Percentiles rank a stretch among this genome's conserved stretches.
Conservation (phyloP, 768 basidiomycete species). For the Russula earlei region DNA sequence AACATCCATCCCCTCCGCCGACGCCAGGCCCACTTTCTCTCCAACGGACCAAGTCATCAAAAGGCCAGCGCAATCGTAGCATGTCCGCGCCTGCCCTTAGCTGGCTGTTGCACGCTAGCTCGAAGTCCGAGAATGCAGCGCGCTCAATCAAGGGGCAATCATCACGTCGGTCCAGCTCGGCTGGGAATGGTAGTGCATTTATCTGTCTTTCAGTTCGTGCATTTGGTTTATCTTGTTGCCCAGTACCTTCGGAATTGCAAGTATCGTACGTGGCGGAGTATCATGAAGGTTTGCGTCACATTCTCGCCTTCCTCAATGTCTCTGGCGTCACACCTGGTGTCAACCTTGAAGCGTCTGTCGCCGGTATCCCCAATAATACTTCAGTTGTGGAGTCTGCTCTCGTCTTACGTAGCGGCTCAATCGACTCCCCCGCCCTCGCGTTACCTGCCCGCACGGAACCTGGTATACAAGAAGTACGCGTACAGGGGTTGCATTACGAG, state of each 20-base stretch:
- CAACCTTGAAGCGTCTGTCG: conserved; percentile 59
- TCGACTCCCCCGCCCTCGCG: conserved; percentile 45
- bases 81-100: conserved; percentile 29
- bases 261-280: conserved; percentile 61
- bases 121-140: conserved; percentile 21
- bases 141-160: conserved; percentile 15
- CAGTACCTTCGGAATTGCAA: conserved; percentile 23
- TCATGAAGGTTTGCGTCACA: conserved; percentile 75
- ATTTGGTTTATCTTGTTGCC: neutral
- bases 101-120: conserved; percentile 24
- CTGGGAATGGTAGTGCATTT: conserved; percentile 22
- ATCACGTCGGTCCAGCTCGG: conserved; percentile 25
- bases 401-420: conserved; percentile 49
- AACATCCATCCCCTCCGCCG: conserved; percentile 25
- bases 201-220: neutral
- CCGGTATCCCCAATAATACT: conserved; percentile 33
- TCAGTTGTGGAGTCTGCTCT: conserved; percentile 28
- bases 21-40: conserved; percentile 25
- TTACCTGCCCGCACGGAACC: conserved; percentile 48
- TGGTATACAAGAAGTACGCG: conserved; percentile 52
- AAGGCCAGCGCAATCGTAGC: conserved; percentile 27
- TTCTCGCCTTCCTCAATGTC: conserved; percentile 64
- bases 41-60: conserved; percentile 27
- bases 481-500: conserved; percentile 54
- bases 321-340: conserved; percentile 38